Percentiles rank a stretch among this genome's conserved stretches.
Evolutionary conservation across 192 early-diverging fungal species (phyloP).

Genomic region (Diversispora epigaea): DNA sequence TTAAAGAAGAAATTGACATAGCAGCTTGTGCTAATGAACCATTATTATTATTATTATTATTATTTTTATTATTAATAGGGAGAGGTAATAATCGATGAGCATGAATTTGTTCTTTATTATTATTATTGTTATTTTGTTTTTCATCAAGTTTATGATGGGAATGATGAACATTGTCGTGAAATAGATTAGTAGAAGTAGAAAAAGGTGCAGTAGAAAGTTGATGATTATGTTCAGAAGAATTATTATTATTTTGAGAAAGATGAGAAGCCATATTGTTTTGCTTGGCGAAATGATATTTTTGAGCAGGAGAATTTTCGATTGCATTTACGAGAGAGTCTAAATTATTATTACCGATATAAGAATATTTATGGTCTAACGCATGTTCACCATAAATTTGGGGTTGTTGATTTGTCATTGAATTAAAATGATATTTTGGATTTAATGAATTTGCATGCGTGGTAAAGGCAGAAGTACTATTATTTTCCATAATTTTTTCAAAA

Average conservation of each 20-base stretch:
- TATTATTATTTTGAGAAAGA: neutral
- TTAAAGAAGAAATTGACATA: slow-evolving; percentile 65
- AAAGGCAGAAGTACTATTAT: neutral
- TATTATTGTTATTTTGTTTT: neutral
- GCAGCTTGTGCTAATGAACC: slow-evolving; percentile 78
- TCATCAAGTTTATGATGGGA: too few relatives aligned
- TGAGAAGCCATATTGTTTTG: neutral
- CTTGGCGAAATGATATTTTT: neutral
- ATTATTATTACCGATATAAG: slow-evolving; percentile 17
- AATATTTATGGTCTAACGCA: slow-evolving; percentile 22
- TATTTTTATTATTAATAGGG: slow-evolving; percentile 76
- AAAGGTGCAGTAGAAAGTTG: neutral
- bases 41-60: too few relatives aligned
- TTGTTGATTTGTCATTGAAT: slow-evolving; percentile 17
- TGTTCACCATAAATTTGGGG: slow-evolving; percentile 33
- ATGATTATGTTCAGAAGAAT: neutral
- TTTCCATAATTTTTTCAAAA: neutral
- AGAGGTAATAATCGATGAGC: slow-evolving; percentile 38
- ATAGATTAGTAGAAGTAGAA: too few relatives aligned
- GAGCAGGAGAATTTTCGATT: slow-evolving; percentile 12
- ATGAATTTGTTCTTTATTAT: neutral
- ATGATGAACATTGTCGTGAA: too few relatives aligned
- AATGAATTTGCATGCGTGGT: neutral
- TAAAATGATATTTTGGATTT: slow-evolving; percentile 22
- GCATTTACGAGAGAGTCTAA: slow-evolving; percentile 29